Evolutionary conservation across 768 basidiomycete genomes (phyloP).

Genomic region (Boletus sensibilis): DNA sequence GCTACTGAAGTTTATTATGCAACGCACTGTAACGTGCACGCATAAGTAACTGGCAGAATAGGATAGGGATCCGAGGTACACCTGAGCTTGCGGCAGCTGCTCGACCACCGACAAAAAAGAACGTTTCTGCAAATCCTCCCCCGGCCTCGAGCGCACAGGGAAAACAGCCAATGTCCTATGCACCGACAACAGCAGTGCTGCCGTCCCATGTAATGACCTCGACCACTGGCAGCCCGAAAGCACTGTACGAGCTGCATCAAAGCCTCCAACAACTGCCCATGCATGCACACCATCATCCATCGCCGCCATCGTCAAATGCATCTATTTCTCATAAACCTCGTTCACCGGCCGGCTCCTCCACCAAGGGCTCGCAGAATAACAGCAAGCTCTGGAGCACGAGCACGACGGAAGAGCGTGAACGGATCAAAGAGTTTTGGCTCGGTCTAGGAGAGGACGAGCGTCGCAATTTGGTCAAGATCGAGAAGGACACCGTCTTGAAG

Average conservation of each 20-base stretch:
- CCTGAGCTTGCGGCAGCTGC: too few relatives aligned
- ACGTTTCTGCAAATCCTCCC: slow-evolving; percentile 38
- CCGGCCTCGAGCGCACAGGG: slow-evolving; percentile 85
- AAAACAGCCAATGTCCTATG: slow-evolving; percentile 89
- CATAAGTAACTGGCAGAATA: too few relatives aligned
- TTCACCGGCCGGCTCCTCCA: slow-evolving; percentile 28
- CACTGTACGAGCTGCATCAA: slow-evolving; percentile 52
- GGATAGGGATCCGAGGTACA: too few relatives aligned
- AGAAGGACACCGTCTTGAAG: slow-evolving; percentile 94
- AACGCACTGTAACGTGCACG: too few relatives aligned
- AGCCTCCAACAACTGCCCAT: slow-evolving; percentile 54
- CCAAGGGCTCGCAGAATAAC: slow-evolving; percentile 40
- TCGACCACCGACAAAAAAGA: slow-evolving; percentile 39
- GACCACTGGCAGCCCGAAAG: slow-evolving; percentile 35
- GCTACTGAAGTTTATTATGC: too few relatives aligned
- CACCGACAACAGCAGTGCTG: slow-evolving; percentile 19
- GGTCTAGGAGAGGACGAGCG: slow-evolving; percentile 89
- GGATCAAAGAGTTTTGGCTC: slow-evolving; percentile 98
- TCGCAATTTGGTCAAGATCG: slow-evolving; percentile 89
- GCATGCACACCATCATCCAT: slow-evolving; percentile 56
- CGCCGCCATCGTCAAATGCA: slow-evolving; percentile 36
- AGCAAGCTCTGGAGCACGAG: slow-evolving; percentile 95
- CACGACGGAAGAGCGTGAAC: slow-evolving; percentile 89
- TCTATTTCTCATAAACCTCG: slow-evolving; percentile 33
- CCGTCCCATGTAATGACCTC: slow-evolving; percentile 30